phyloP scores from a whole-genome alignment of 2,329 filamentous ascomycete genomes.

The Macroventuria anomochaeta region DNA sequence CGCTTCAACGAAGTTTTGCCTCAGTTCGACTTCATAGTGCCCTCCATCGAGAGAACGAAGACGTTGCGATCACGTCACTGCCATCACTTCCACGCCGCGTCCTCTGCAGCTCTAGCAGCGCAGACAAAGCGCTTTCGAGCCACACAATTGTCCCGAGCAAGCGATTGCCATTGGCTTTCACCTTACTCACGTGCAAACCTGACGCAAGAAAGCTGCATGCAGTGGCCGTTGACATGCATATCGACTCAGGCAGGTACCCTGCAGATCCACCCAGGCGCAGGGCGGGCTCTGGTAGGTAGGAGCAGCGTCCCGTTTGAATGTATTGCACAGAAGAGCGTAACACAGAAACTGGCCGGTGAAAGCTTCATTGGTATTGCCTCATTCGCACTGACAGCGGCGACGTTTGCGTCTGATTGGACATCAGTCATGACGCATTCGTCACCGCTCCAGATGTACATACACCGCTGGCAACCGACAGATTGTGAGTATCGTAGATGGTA shows the following conservation, averaged over 20 bases:
- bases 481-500: not conserved
- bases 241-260: constrained; percentile 11
- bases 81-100: not conserved
- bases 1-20: not conserved
- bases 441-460: constrained; percentile 25
- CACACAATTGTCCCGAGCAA: constrained; percentile 11
- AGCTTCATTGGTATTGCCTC: constrained; percentile 22
- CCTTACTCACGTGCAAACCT: constrained; percentile 31
- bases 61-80: not conserved
- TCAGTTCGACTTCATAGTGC: too few relatives aligned
- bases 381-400: constrained; percentile 7
- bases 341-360: constrained; percentile 39
- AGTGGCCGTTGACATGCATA: constrained; percentile 8
- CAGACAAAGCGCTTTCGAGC: not conserved
- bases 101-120: not conserved
- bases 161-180: constrained; percentile 5
- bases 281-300: constrained; percentile 22
- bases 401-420: constrained; percentile 22
- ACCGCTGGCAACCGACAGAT: constrained; percentile 19
- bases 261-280: constrained; percentile 22
- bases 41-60: not conserved
- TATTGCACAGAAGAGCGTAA: constrained; percentile 23
- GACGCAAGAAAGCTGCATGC: constrained; percentile 1
- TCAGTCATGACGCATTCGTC: constrained; percentile 14
- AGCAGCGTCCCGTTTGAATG: constrained; percentile 12